These are phyloP conservation scores for Pichia occidentalis DNA, from an alignment of 805 yeast genomes.

Conservation along the genomic window DNA sequence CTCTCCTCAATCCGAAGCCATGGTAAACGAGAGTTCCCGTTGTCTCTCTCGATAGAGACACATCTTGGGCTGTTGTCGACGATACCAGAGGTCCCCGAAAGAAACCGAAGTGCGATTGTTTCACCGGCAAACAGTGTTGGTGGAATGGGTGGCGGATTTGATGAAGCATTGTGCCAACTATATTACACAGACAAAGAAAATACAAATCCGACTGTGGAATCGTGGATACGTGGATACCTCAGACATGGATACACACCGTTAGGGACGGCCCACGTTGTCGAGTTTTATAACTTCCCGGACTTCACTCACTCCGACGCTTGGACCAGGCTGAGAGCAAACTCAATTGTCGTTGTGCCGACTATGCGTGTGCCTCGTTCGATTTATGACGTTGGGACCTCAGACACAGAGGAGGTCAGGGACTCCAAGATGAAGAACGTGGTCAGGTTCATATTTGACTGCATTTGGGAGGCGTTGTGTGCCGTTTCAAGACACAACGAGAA, in stretches of 20 bases:
- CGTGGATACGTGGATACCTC: slow-evolving; percentile 15
- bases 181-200: slow-evolving; percentile 15
- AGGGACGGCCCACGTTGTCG: slow-evolving; percentile 26
- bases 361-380: slow-evolving; percentile 33
- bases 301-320: slow-evolving; percentile 26
- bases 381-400: slow-evolving; percentile 6
- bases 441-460: slow-evolving; percentile 31
- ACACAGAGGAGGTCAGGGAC: slow-evolving; percentile 4
- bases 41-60: slow-evolving; percentile 1
- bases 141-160: slow-evolving; percentile 47
- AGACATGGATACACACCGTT: slow-evolving; percentile 31
- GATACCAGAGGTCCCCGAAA: neutral
- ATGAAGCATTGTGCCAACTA: slow-evolving; percentile 30
- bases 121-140: slow-evolving; percentile 51
- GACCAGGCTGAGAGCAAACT: slow-evolving; percentile 24
- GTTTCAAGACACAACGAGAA: slow-evolving; percentile 19
- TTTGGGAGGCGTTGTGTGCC: slow-evolving; percentile 31
- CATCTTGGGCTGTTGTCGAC: slow-evolving; percentile 3
- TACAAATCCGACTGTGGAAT: slow-evolving; percentile 23
- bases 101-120: slow-evolving; percentile 28
- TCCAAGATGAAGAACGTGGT: slow-evolving; percentile 2
- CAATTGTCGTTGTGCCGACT: slow-evolving; percentile 34
- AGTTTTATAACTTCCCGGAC: slow-evolving; percentile 20
- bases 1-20: no score
- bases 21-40: neutral